phyloP scores from a whole-genome alignment of 306 rosid species.

The Castanopsis chinensis region DNA sequence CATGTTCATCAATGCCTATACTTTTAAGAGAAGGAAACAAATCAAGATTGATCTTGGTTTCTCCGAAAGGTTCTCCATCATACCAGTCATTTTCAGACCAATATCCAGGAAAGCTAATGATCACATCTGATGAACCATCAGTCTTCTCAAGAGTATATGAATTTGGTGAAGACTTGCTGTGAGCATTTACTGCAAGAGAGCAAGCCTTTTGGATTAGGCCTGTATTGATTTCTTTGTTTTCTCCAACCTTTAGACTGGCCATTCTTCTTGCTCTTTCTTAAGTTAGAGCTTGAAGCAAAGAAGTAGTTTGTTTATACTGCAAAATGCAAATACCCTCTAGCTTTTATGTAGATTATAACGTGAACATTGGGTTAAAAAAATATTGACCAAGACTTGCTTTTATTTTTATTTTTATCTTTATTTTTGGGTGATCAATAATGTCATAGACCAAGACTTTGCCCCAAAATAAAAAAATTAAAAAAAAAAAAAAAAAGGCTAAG shows the following conservation, averaged over 20 bases:
- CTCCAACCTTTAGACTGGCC: constrained; percentile 37
- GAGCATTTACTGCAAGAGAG: constrained; percentile 38
- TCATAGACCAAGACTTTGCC: no score
- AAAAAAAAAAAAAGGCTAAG: no score
- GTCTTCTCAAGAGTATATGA: constrained; percentile 16
- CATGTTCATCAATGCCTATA: constrained; percentile 58
- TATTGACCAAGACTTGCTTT: no score
- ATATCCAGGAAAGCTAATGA: constrained; percentile 52
- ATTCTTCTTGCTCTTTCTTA: constrained; percentile 12
- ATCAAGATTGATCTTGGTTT: constrained; percentile 26
- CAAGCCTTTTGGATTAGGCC: constrained; percentile 38
- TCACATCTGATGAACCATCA: constrained; percentile 7
- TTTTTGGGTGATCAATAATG: no score
- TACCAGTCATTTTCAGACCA: constrained; percentile 47
- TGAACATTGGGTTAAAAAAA: no score
- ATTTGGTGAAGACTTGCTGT: constrained; percentile 15
- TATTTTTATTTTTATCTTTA: no score
- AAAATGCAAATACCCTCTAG: no score
- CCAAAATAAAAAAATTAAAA: no score
- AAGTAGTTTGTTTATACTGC: no score
- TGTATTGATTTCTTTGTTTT: constrained; percentile 29
- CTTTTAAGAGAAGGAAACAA: constrained; percentile 57
- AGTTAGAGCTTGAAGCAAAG: no score
- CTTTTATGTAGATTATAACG: no score
- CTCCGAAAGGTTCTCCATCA: constrained; percentile 39